Conservation (phyloP, 768 basidiomycete species). For the Thelephora ganbajun region DNA sequence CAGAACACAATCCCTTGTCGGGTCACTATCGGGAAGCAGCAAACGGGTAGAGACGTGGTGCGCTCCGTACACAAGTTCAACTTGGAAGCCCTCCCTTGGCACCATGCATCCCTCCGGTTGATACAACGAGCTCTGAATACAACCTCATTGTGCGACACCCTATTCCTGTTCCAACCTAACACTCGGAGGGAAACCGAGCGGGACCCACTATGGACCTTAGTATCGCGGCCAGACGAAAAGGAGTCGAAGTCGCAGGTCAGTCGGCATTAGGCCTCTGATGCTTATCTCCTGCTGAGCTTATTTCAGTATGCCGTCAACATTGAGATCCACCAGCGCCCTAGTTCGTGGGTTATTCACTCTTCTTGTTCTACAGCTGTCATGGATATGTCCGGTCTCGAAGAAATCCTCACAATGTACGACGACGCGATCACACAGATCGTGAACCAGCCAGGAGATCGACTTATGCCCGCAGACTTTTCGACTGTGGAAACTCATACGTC, state of each 20-base stretch:
- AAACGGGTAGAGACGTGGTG: constrained; percentile 21
- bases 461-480: not conserved
- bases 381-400: constrained; percentile 11
- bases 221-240: constrained; percentile 5
- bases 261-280: constrained; percentile 8
- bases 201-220: constrained; percentile 13
- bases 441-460: constrained; percentile 9
- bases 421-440: constrained; percentile 11
- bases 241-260: constrained; percentile 18
- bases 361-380: constrained; percentile 22
- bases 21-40: constrained; percentile 15
- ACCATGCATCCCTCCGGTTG: constrained; percentile 30
- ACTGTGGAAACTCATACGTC: no score
- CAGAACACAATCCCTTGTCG: constrained; percentile 35
- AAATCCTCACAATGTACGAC: constrained; percentile 10
- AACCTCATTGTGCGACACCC: constrained; percentile 23
- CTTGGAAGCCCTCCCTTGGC: constrained; percentile 25
- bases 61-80: constrained; percentile 24
- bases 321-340: constrained; percentile 22
- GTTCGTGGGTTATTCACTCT: constrained; percentile 20
- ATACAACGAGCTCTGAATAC: constrained; percentile 22
- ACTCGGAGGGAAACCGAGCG: constrained; percentile 1
- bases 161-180: constrained; percentile 30
- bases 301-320: constrained; percentile 30
- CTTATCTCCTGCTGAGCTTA: not conserved